Evolutionary conservation across 495 filamentous ascomycete species (phyloP), one percentile per base, ranked within the genome.

Genomic region (Podospora fimiseda): DNA sequence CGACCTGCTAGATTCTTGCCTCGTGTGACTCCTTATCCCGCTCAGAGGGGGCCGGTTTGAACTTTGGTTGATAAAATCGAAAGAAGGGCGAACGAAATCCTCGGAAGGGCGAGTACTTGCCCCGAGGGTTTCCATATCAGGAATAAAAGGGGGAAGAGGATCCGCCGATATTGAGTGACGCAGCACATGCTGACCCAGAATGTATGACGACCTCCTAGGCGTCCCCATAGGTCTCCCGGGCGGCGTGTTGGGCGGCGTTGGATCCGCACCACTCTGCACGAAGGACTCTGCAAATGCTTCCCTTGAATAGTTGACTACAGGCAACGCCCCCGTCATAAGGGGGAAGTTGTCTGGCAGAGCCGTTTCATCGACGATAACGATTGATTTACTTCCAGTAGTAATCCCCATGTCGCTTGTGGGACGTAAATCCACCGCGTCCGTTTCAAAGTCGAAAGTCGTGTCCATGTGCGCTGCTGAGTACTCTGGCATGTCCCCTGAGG

Each of bases 331-430:
- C 1, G 73, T 71, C 74, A 80, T 78, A 19, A 48, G 43, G 1
- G 74, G 73, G 15, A 66, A 67, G 20, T 68, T 70, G 11, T 56
- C 63, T 22, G 69, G 63, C 16, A 75, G 51, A 2, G 58, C 21
- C 3, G 83, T 85, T 48, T 85, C 86, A 62, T 96, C 87, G 14
- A 95, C 82, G 58, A 96, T 93, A 23, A 94, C 80, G 56, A 96
- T 93, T 0, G 89, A 94, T 56, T 87, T 80, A 67, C 88, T 94
- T 6, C 88, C 88, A 36, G 74, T 76, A 0, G 89, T 92, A 27
- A 94, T 73, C 23, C 75, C 82, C 47, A 63, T 65, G 51, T 78
- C 74, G 43, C 73, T 76, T 9, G 54, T 56, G 3, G 71, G 68
- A 14, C 70, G 62, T 11, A 59, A 49, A 21, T 68, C 57, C 4